Base-by-base conservation (phyloP, 441 rosid genomes). In the Macaranga tanarius region DNA sequence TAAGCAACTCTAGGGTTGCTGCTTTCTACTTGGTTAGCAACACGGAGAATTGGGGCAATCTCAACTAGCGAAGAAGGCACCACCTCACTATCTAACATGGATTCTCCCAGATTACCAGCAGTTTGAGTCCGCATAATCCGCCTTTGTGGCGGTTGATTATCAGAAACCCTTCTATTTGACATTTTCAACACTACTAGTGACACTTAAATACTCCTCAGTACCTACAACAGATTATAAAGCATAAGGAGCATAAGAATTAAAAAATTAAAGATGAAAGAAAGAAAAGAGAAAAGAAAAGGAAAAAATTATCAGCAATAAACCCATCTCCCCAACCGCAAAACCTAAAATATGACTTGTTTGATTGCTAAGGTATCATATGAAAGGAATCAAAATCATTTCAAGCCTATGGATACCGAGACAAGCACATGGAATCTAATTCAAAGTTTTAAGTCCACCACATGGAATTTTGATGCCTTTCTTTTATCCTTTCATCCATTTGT, bases 41-140 rank as follows among this genome's bases (percentile, higher is more conserved):
- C 98, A 78, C 98, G 99, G 66, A 95, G 98, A 87, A 95, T 95
- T 19, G 97, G 99, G 2, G 99, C 99, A 77, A 95, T 93, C 84
- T 91, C 95, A 65, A 86, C 82, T 48, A 95, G 92, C 10, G 98
- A 89, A 23, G 99, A 95, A 7, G 99, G 99, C 77, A 95, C 98
- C 52, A 93, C 90, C 84, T 95, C 99, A 81, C 99, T 95, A 70
- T 95, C 95, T 71, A 95, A 93, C 70, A 90, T 84, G 8, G 86
- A 38, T 80, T 93, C 99, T 47, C 99, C 98, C 1, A 90, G 89
- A 80, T 87, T 90, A 65, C 99, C 99, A 1, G 87, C 94, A 0
- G 97, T 95, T 85, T 95, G 99, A 26, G 99, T 93, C 80, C 99
- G 75, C 69, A 67, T 16, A 62, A 95, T 62, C 87, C 88, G 87